These are phyloP conservation scores for Ilex asprella DNA, from an alignment of 257 asterid genomes.

Conservation along the genomic window DNA sequence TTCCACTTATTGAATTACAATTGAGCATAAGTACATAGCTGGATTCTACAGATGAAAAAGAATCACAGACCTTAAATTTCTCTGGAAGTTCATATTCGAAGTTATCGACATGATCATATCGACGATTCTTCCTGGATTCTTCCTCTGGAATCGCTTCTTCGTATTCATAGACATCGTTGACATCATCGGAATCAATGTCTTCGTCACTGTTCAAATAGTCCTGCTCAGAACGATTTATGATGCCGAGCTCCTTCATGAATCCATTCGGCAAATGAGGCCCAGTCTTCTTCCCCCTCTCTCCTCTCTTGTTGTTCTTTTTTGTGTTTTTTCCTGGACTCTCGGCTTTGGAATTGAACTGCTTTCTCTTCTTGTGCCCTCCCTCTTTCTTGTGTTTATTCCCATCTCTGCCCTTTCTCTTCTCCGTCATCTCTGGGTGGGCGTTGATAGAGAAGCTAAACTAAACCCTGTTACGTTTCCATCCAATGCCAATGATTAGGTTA, in stretches of 20 bases:
- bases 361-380: neutral
- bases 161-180: conserved; percentile 58
- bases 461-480: too few relatives aligned
- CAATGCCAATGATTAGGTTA: too few relatives aligned
- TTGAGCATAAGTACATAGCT: neutral
- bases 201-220: conserved; percentile 28
- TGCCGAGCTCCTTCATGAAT: conserved; percentile 42
- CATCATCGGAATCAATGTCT: conserved; percentile 27
- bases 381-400: neutral
- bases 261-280: conserved; percentile 80
- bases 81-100: conserved; percentile 70
- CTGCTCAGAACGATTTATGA: conserved; percentile 6
- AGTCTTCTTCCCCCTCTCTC: conserved; percentile 23
- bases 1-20: too few relatives aligned
- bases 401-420: neutral
- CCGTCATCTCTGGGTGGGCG: neutral
- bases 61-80: conserved; percentile 48
- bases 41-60: neutral
- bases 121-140: conserved; percentile 62
- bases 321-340: neutral
- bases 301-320: conserved; percentile 8
- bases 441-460: too few relatives aligned
- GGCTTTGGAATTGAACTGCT: neutral
- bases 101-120: conserved; percentile 74
- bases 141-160: conserved; percentile 78